phyloP scores from a whole-genome alignment of 208 protist genomes.

The Trypanosoma theileri region DNA sequence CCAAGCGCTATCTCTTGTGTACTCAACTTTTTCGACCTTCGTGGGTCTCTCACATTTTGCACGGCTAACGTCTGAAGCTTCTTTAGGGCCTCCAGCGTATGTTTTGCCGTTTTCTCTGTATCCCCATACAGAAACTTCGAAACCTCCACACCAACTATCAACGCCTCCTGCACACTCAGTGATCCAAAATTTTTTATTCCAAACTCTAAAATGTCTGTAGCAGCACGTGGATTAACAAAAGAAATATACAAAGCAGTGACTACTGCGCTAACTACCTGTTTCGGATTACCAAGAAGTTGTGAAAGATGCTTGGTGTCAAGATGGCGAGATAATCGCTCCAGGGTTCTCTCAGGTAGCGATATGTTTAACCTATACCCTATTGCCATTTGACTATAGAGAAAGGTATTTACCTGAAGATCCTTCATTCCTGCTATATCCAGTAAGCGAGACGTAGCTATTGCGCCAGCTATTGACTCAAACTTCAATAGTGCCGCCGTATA shows the following conservation, averaged over 20 bases:
- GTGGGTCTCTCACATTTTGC: conserved; percentile 4
- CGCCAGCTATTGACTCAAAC: conserved; percentile 6
- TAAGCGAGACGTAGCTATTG: conserved; percentile 31
- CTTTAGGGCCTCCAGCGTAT: neutral
- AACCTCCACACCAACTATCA: conserved; percentile 45
- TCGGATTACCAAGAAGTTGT: conserved; percentile 37
- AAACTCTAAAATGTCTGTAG: conserved; percentile 34
- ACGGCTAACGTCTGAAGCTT: conserved; percentile 5
- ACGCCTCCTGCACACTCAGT: conserved; percentile 48
- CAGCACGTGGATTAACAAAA: conserved; percentile 1
- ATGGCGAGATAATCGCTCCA: conserved; percentile 31
- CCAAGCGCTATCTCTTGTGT: conserved; percentile 16
- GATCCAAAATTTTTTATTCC: conserved; percentile 36
- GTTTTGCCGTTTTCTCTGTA: neutral
- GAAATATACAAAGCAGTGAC: conserved; percentile 35
- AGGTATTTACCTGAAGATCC: conserved; percentile 51
- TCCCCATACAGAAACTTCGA: conserved; percentile 14
- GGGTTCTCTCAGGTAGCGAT: neutral
- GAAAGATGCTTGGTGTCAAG: conserved; percentile 41
- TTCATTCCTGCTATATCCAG: conserved; percentile 36
- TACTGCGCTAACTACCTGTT: conserved; percentile 44
- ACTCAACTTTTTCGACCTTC: conserved; percentile 12
- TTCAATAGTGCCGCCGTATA: conserved; percentile 16
- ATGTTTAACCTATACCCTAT: conserved; percentile 33
- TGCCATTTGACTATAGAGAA: conserved; percentile 57